These are phyloP conservation scores for Hygrocybe coccinea DNA, from an alignment of 768 basidiomycete genomes.

Conservation along the genomic window DNA sequence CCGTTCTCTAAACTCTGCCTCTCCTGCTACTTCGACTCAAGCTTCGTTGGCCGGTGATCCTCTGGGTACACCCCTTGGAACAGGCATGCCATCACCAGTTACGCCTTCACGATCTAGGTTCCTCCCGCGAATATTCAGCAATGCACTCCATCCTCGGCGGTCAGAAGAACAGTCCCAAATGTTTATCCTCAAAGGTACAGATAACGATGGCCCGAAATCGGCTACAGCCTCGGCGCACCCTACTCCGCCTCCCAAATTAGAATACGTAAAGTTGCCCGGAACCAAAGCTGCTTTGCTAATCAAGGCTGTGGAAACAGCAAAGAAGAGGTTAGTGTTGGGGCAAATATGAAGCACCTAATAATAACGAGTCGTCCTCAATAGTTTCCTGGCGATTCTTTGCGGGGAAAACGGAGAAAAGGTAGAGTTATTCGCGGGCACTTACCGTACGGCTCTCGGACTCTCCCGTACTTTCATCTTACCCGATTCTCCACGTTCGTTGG, in stretches of 20 bases:
- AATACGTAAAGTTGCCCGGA: constrained; percentile 88
- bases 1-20: constrained; percentile 25
- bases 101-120: constrained; percentile 49
- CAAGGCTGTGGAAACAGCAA: constrained; percentile 84
- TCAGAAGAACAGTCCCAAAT: constrained; percentile 50
- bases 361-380: constrained; percentile 25
- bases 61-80: constrained; percentile 20
- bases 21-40: constrained; percentile 24
- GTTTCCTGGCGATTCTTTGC: constrained; percentile 89
- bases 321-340: constrained; percentile 62
- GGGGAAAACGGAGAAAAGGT: constrained; percentile 92
- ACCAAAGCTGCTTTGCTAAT: constrained; percentile 82
- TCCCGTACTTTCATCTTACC: constrained; percentile 93
- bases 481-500: constrained; percentile 82
- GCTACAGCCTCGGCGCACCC: constrained; percentile 39
- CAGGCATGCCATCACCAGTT: constrained; percentile 16
- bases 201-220: constrained; percentile 35
- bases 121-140: constrained; percentile 64
- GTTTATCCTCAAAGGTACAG: constrained; percentile 33
- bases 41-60: constrained; percentile 24
- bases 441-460: constrained; percentile 80
- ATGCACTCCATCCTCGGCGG: constrained; percentile 55
- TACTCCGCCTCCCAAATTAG: constrained; percentile 74
- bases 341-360: not conserved
- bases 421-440: constrained; percentile 88